Conservation (phyloP, 129 eudicot genomes). For the Ambrosia trifida region DNA sequence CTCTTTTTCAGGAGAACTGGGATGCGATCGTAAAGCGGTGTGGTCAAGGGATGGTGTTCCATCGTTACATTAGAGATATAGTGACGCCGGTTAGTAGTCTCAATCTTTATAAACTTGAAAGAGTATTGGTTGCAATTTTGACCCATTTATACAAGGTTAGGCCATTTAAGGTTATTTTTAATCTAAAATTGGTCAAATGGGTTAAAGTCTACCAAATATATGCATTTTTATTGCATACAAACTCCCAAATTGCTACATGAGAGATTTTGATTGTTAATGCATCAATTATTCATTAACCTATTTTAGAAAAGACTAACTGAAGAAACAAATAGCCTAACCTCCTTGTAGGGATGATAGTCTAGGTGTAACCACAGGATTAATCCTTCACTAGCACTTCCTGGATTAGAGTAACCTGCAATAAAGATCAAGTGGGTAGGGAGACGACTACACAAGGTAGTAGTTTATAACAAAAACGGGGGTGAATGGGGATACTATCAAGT, state of each 20-base stretch:
- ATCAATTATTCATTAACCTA: not conserved
- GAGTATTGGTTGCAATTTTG: not conserved
- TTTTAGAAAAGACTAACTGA: not conserved
- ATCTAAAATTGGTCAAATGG: not conserved
- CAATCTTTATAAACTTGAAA: not conserved
- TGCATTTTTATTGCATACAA: not conserved
- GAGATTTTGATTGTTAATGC: not conserved
- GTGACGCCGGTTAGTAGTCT: slow-evolving; percentile 42
- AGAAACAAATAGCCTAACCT: too few species aligned
- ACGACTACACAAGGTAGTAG: too few species aligned
- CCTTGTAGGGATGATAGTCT: too few species aligned
- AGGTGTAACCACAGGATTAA: too few species aligned
- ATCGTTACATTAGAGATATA: slow-evolving; percentile 42
- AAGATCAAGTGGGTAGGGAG: too few species aligned
- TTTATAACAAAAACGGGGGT: too few species aligned
- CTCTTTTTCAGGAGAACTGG: slow-evolving; percentile 49
- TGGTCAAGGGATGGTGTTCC: slow-evolving; percentile 49
- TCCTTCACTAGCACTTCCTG: too few species aligned
- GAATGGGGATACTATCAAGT: too few species aligned
- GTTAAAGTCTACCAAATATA: not conserved
- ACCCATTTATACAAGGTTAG: not conserved
- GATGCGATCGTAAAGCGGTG: slow-evolving; percentile 37
- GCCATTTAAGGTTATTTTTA: not conserved
- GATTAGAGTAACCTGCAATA: too few species aligned
- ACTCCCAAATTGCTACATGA: not conserved